Percentiles rank a stretch among this genome's conserved stretches.
phyloP scores from a whole-genome alignment of 345 rosid genomes.

The Leavenworthia alabamica region DNA sequence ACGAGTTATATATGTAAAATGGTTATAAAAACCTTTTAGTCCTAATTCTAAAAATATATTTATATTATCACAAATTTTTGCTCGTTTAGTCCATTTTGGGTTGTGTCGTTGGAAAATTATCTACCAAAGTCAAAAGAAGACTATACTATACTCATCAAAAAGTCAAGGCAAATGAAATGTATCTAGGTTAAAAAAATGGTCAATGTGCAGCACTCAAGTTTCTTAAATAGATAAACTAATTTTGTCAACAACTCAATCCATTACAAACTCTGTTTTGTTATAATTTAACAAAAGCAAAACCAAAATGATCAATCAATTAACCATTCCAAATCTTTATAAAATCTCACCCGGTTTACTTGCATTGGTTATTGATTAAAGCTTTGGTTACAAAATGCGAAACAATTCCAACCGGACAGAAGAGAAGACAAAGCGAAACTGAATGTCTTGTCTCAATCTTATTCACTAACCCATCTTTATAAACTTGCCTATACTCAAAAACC shows the following conservation, averaged over 20 bases:
- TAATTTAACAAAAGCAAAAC: not conserved
- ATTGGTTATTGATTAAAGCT: conserved; percentile 38
- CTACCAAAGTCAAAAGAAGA: too few relatives aligned
- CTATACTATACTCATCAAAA: too few relatives aligned
- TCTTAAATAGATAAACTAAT: too few relatives aligned
- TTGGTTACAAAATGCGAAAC: conserved; percentile 60
- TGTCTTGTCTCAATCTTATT: conserved; percentile 84
- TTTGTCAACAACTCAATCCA: not conserved
- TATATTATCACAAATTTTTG: not conserved
- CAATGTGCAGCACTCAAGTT: too few relatives aligned
- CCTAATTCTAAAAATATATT: not conserved
- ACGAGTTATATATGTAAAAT: not conserved
- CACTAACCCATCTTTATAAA: conserved; percentile 67
- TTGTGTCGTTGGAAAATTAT: too few relatives aligned
- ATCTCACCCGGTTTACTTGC: not conserved
- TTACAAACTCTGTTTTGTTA: not conserved
- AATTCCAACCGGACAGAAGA: conserved; percentile 81
- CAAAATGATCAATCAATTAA: conserved; percentile 5
- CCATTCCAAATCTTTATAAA: not conserved
- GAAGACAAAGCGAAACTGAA: conserved; percentile 79
- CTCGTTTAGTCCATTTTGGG: too few relatives aligned
- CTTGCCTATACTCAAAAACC: conserved; percentile 50
- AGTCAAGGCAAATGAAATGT: too few relatives aligned
- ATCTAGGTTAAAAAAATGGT: too few relatives aligned
- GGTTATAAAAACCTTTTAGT: not conserved